Evolutionary conservation across 371 early-diverging fungal species (phyloP), one percentile per base, ranked within the genome.

Genomic region (Rhizopus stolonifer): DNA sequence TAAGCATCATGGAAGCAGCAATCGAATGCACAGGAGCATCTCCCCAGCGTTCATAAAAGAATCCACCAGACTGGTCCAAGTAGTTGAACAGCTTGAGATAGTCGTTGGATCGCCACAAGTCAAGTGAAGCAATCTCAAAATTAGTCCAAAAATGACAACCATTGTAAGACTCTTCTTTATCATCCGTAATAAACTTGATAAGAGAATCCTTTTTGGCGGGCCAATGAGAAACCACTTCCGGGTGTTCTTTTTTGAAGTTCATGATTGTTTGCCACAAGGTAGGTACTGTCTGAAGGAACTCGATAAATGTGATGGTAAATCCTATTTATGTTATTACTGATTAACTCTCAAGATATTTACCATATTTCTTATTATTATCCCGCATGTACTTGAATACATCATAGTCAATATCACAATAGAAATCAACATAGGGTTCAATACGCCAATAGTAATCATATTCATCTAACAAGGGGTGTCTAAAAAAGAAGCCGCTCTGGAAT

Each of bases 1-100:
- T 72, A 13, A 96, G 69, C 75, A 94, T 77, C 61, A 98, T 60
- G 0, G 88, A 84, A 2, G 88, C 92, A 2, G 93, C 96, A 29
- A 98, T 77, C 1, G 94, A 91, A 61, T 96, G 98, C 1, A 98
- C 87, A 7, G 98, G 98, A 9, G 97, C 98, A 81, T 96, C 98
- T 3, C 97, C 97, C 97, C 97, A 97, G 4, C 64, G 54, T 60
- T 96, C 96, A 65, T 95, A 96, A 67, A 90, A 96, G 78, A 96
- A 98, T 0, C 96, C 95, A 14, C 96, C 96, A 13, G 80, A 55
- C 44, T 71, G 72, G 65, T 98, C 97, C 46, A 98, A 59, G 61
- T 82, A 87, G 29, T 86, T 72, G 60, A 98, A 98, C 49, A 82
- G 88, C 29, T 80, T 77, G 18, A 75, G 53, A 60, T 95, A 97